A percentile compares a stretch with the other conserved stretches of the same genome.
phyloP scores from a whole-genome alignment of 768 basidiomycete genomes.

The Floccularia luteovirens region DNA sequence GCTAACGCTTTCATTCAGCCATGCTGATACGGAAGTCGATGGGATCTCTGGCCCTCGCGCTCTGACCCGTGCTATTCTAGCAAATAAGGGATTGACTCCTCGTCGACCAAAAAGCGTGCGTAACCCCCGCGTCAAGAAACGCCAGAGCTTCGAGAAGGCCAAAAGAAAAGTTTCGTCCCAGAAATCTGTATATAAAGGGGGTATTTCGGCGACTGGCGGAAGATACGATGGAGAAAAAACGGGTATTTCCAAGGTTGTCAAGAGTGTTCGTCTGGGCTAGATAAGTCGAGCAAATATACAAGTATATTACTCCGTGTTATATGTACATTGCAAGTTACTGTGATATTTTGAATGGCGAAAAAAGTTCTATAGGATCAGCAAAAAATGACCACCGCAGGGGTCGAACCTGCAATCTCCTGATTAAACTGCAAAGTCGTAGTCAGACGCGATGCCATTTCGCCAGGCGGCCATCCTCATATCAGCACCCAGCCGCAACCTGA shows the following conservation, averaged over 20 bases:
- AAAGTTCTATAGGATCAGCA: too few species aligned
- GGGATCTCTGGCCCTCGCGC: conserved; percentile 67
- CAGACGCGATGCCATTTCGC: conserved; percentile 94
- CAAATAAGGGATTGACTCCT: conserved; percentile 93
- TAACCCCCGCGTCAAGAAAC: conserved; percentile 97
- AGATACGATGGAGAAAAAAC: conserved; percentile 87
- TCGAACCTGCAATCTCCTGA: conserved; percentile 95
- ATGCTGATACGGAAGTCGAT: conserved; percentile 23
- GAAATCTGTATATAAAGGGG: conserved; percentile 90
- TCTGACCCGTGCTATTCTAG: conserved; percentile 84
- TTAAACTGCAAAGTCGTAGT: conserved; percentile 63
- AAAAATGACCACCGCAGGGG: conserved; percentile 38
- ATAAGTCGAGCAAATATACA: too few species aligned
- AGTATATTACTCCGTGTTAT: too few species aligned
- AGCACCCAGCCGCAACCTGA: too few species aligned
- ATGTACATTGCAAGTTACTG: too few species aligned
- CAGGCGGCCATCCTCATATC: too few species aligned
- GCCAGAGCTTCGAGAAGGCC: conserved; percentile 88
- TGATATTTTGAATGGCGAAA: too few species aligned
- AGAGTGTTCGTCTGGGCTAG: conserved; percentile 68
- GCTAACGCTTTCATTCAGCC: conserved; percentile 5
- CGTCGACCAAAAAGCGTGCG: conserved; percentile 82
- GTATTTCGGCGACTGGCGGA: conserved; percentile 57
- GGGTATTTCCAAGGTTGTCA: conserved; percentile 88
- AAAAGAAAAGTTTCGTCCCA: conserved; percentile 88